Evolutionary conservation across 331 rosid species (phyloP), one percentile per base, ranked within the genome.

Genomic region (Rosa hybrid): DNA sequence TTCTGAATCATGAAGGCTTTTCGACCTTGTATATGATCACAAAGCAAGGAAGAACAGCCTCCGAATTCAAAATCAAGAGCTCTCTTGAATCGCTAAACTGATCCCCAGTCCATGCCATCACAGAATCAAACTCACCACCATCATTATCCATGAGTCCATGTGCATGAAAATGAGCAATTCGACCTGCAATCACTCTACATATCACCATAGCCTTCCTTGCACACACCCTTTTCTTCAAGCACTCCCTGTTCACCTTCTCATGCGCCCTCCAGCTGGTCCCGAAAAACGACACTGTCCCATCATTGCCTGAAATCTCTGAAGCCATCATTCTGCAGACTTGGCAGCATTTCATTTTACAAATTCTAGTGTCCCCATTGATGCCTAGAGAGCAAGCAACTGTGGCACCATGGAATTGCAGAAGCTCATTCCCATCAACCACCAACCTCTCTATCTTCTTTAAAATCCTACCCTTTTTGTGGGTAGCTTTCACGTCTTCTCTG

Each of bases 31-130:
- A 82, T 14, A 69, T 59, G 60, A 82, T 69, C 73, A 77, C 78
- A 71, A 70, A 82, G 81, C 78, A 76, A 70, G 85, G 81, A 71
- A 82, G 85, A 72, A 82, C 78, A 23, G 82, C 82, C 70, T 76
- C 70, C 30, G 78, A 50, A 50, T 77, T 65, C 75, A 71, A 63
- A 82, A 82, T 78, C 45, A 82, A 34, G 10, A 77, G 85, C 78
- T 71, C 69, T n/a, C 63, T 60, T 14, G 18, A 45, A 7, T 76
- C 78, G 3, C 68, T 62, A 7, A 75, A 76, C n/a, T 71, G 68
- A 48, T 81, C 67, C 46, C 21, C 63, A 17, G 13, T 72, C 74
- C 77, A 71, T 71, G 64, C 85, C 53, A 50, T 20, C 38, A 57
- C 39, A 10, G 82, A 82, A 77, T 82, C 78, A 77, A 63, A 82